phyloP scores from a whole-genome alignment of 2,329 filamentous ascomycete genomes.

The Xylaria sp. region DNA sequence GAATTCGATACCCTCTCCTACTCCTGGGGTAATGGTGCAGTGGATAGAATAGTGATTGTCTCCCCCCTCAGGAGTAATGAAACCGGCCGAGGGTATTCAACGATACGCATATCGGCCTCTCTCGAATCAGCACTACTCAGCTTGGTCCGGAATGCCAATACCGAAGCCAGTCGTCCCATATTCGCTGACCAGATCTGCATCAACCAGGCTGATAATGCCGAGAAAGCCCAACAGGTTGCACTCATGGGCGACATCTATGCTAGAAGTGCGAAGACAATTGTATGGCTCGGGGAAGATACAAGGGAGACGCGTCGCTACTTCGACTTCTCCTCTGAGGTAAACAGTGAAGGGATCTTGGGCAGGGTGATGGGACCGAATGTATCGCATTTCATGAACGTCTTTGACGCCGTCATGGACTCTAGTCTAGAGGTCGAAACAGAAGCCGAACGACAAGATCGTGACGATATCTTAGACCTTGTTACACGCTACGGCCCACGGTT shows the following conservation, averaged over 20 bases:
- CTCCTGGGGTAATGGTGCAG: conserved; percentile 43
- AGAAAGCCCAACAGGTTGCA: conserved; percentile 37
- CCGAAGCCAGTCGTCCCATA: conserved; percentile 19
- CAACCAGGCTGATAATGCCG: conserved; percentile 36
- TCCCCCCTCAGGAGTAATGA: conserved; percentile 22
- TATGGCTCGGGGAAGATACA: conserved; percentile 35
- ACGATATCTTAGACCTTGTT: conserved; percentile 45
- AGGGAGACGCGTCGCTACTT: conserved; percentile 25
- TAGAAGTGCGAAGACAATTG: conserved; percentile 25
- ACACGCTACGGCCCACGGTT: conserved; percentile 39
- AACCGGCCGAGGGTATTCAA: conserved; percentile 18
- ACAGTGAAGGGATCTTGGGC: conserved; percentile 27
- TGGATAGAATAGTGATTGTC: conserved; percentile 45
- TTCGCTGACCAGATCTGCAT: conserved; percentile 43
- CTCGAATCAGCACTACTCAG: conserved; percentile 47
- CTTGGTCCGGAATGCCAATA: conserved; percentile 35
- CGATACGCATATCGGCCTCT: conserved; percentile 44
- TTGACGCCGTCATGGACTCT: conserved; percentile 47
- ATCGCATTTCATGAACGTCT: conserved; percentile 42
- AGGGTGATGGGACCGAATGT: conserved; percentile 42
- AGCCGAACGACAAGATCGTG: conserved; percentile 41
- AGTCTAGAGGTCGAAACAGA: conserved; percentile 34
- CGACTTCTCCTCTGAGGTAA: conserved; percentile 24
- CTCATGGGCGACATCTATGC: conserved; percentile 39
- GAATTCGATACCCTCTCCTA: conserved; percentile 50